Evolutionary conservation across 2,329 filamentous ascomycete genomes (phyloP).

Genomic region (Colletotrichum musae): DNA sequence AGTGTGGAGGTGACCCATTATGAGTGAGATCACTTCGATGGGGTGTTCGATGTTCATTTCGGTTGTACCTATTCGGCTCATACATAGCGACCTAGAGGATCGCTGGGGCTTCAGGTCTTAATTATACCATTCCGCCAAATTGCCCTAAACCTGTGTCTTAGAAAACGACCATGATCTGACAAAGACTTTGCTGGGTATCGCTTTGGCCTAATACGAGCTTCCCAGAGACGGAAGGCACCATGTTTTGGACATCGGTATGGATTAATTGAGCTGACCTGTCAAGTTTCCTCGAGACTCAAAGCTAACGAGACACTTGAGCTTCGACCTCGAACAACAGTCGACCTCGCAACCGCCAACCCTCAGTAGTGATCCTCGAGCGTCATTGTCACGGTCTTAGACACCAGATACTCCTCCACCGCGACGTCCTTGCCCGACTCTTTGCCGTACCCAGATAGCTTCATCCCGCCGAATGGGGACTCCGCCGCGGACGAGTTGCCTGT

Average conservation of each 20-base stretch:
- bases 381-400: conserved; percentile 62
- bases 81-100: background rate
- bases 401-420: conserved; percentile 61
- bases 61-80: conserved; percentile 3
- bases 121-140: too few species aligned
- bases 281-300: too few species aligned
- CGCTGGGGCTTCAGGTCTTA: too few species aligned
- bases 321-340: too few species aligned
- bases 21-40: background rate
- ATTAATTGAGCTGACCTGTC: too few species aligned
- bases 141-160: too few species aligned
- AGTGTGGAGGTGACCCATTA: background rate
- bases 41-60: background rate
- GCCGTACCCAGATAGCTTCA: conserved; percentile 63
- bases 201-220: too few species aligned
- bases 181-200: too few species aligned
- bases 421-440: conserved; percentile 65
- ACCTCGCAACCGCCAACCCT: background rate
- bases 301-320: too few species aligned
- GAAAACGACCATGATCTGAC: too few species aligned
- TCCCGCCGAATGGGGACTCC: conserved; percentile 63
- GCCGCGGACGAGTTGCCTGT: conserved; percentile 51
- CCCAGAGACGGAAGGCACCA: too few species aligned
- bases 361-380: conserved; percentile 57
- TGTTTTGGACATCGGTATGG: too few species aligned